These are phyloP conservation scores for Flaveria trinervia DNA, from an alignment of 129 eudicot genomes.

Conservation along the genomic window DNA sequence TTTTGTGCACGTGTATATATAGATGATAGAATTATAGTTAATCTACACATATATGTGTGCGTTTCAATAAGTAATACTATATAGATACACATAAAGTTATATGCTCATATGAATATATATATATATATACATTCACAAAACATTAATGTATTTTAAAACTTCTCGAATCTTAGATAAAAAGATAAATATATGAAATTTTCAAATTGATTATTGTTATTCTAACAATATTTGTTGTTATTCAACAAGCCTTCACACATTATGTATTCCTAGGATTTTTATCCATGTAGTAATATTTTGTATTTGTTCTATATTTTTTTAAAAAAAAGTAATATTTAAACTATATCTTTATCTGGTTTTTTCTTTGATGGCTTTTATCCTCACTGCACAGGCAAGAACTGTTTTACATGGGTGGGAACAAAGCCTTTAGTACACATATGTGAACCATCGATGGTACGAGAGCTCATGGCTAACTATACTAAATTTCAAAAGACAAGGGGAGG, in stretches of 20 bases:
- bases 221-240: too few relatives aligned
- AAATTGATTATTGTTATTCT: too few relatives aligned
- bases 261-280: background rate
- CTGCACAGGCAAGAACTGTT: constrained; percentile 30
- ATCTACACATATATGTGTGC: too few relatives aligned
- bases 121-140: too few relatives aligned
- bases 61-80: too few relatives aligned
- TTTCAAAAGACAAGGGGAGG: constrained; percentile 36
- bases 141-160: too few relatives aligned
- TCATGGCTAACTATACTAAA: constrained; percentile 23
- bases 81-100: too few relatives aligned
- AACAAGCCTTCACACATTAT: background rate
- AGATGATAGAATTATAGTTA: too few relatives aligned
- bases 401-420: constrained; percentile 49
- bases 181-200: too few relatives aligned
- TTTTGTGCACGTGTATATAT: too few relatives aligned
- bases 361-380: background rate
- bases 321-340: background rate
- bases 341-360: background rate
- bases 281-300: background rate
- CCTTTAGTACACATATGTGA: constrained; percentile 40
- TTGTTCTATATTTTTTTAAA: background rate
- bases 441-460: constrained; percentile 38
- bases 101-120: too few relatives aligned
- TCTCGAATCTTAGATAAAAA: too few relatives aligned